Evolutionary conservation across 169 alveolate genomes (phyloP).

Genomic region (Plasmodium berghei): DNA sequence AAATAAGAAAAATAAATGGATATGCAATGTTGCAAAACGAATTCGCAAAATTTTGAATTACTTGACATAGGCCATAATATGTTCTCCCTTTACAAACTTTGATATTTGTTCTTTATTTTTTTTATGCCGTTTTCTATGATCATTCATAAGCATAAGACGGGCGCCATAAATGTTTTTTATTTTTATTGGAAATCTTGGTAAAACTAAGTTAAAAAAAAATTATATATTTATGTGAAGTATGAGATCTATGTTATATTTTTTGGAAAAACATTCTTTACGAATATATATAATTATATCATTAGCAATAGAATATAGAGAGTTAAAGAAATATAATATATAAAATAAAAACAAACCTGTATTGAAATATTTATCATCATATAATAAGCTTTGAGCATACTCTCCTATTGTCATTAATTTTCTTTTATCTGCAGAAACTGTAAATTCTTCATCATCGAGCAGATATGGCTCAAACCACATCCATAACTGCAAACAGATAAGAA

Average conservation of each 20-base stretch:
- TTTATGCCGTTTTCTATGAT: constrained; percentile 53
- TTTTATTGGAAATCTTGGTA: constrained; percentile 85
- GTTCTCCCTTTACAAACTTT: constrained; percentile 65
- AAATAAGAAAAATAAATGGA: neutral
- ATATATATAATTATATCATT: neutral
- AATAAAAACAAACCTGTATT: constrained; percentile 78
- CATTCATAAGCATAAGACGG: constrained; percentile 46
- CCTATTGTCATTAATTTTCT: constrained; percentile 81
- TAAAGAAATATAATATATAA: neutral
- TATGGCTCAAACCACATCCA: constrained; percentile 88
- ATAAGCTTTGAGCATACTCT: constrained; percentile 78
- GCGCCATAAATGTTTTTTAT: constrained; percentile 82
- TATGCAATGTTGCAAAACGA: neutral
- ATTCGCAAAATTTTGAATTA: neutral
- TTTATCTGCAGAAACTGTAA: constrained; percentile 77
- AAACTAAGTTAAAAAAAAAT: constrained; percentile 69
- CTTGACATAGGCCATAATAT: constrained; percentile 67
- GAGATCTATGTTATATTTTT: neutral
- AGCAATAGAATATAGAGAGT: neutral
- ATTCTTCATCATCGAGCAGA: constrained; percentile 81
- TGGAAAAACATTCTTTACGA: neutral
- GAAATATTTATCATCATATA: constrained; percentile 83
- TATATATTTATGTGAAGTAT: neutral
- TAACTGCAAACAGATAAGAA: constrained; percentile 52
- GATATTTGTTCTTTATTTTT: constrained; percentile 52